phyloP scores from a whole-genome alignment of 495 filamentous ascomycete genomes.

The Tuber umbilicatum region DNA sequence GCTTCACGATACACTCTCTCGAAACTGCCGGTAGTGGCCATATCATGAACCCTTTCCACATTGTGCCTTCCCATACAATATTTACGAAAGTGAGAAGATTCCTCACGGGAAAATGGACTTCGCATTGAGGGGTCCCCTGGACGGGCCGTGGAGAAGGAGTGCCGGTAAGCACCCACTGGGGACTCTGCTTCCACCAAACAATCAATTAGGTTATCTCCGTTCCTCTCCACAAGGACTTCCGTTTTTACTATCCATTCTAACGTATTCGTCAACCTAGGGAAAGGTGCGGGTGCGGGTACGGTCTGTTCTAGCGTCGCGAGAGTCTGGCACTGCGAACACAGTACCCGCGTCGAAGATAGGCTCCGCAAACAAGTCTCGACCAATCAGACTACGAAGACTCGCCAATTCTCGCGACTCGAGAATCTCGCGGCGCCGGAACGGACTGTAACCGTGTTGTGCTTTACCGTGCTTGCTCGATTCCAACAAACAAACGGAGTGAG shows the following conservation, averaged over 20 bases:
- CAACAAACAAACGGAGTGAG: constrained; percentile 1
- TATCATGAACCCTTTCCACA: neutral
- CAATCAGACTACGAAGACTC: neutral
- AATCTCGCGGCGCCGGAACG: neutral
- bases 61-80: neutral
- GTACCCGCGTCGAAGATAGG: neutral
- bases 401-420: neutral
- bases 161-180: neutral
- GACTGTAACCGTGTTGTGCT: neutral
- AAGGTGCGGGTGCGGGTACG: neutral
- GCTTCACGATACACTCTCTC: neutral
- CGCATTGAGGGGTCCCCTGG: neutral
- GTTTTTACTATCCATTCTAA: neutral
- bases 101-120: neutral
- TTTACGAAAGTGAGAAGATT: neutral
- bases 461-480: neutral
- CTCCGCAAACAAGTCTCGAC: neutral
- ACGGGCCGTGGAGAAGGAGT: neutral
- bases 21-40: neutral
- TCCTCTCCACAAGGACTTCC: neutral
- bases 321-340: neutral
- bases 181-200: neutral
- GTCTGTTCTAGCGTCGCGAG: neutral
- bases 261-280: neutral
- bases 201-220: neutral